Evolutionary conservation across 2,329 filamentous ascomycete species (phyloP).

Genomic region (Diaporthe aspalathi): DNA sequence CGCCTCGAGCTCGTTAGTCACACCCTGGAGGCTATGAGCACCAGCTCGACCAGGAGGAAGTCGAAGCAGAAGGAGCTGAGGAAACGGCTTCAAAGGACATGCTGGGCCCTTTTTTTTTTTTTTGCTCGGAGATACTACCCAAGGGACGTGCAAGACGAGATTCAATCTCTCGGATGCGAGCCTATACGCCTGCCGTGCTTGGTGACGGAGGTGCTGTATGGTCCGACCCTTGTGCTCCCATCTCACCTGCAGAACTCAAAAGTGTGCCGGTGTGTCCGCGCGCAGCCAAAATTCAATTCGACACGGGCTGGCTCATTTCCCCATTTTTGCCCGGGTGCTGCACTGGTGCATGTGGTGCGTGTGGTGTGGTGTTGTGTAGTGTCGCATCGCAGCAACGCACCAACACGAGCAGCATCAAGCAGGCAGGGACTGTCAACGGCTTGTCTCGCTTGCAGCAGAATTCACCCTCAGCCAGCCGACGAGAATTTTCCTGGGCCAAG

Average conservation of each 20-base stretch:
- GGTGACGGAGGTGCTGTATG: slow-evolving; percentile 7
- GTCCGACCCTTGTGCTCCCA: slow-evolving; percentile 16
- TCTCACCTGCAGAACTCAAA: slow-evolving; percentile 31
- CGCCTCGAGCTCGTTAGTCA: too few relatives aligned
- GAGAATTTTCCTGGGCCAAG: not conserved
- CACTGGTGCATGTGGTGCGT: slow-evolving; percentile 1
- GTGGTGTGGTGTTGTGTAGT: too few relatives aligned
- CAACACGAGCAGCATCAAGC: not conserved
- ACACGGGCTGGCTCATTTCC: slow-evolving; percentile 29
- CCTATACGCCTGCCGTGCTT: not conserved
- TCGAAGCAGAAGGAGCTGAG: too few relatives aligned
- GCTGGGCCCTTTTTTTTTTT: too few relatives aligned
- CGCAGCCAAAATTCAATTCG: slow-evolving; percentile 32
- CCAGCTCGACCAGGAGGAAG: too few relatives aligned
- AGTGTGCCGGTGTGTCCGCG: slow-evolving; percentile 20
- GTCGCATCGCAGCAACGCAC: slow-evolving; percentile 1
- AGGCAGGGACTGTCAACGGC: not conserved
- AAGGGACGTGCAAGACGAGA: slow-evolving; percentile 13
- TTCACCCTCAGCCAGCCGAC: too few relatives aligned
- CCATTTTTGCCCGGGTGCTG: slow-evolving; percentile 11
- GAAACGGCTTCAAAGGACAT: too few relatives aligned
- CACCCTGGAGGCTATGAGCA: too few relatives aligned
- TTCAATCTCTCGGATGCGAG: slow-evolving; percentile 16
- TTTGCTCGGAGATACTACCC: slow-evolving; percentile 27
- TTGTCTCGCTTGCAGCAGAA: slow-evolving; percentile 23